Evolutionary conservation across 495 filamentous ascomycete species (phyloP), one percentile per base, ranked within the genome.

Genomic region (Venustampulla echinocandica): DNA sequence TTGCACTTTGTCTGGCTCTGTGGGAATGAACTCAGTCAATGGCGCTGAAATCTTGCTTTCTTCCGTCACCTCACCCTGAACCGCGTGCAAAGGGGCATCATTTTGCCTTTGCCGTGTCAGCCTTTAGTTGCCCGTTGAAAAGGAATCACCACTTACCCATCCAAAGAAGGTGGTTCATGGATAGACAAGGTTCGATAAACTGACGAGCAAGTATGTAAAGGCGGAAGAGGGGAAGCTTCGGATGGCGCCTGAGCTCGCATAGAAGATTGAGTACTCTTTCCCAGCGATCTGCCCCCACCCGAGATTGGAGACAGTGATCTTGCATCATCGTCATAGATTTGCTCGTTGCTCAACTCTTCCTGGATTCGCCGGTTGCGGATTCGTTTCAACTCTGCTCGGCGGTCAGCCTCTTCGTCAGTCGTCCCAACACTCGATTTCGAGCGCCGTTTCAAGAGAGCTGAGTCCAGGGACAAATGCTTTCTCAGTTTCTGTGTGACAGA

Each of bases 311-410:
- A 40, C 10, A 60, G 2, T 14, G 54, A 54, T 33, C 56, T 58
- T 20, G 55, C 58, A 56, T 61, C 55, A 15, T 52, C 52, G 33
- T 61, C 58, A 38, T 58, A 61, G 3, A 46, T 22, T 18, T 24
- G 38, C 32, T 55, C 54, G 20, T 54, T 69, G 42, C 65, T 67
- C 23, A 76, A 55, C 43, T 76, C 73, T 32, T 74, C 69, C 42
- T 70, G 68, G 18, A 76, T 75, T 46, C 73, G 62, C 47, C 69
- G 67, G 42, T 70, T 65, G 61, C 70, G 66, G 11, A 74, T 53
- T 35, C 71, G 62, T 52, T 64, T 69, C 40, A 76, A 47, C 49
- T 76, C 73, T 24, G 69, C 70, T 42, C 73, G 64, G 4, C 73
- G 63, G 36, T 68, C 68, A 32, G 71, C 47, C 49, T 70, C 70